phyloP scores from a whole-genome alignment of 805 yeast genomes.

The Yueomyces sinensis region DNA sequence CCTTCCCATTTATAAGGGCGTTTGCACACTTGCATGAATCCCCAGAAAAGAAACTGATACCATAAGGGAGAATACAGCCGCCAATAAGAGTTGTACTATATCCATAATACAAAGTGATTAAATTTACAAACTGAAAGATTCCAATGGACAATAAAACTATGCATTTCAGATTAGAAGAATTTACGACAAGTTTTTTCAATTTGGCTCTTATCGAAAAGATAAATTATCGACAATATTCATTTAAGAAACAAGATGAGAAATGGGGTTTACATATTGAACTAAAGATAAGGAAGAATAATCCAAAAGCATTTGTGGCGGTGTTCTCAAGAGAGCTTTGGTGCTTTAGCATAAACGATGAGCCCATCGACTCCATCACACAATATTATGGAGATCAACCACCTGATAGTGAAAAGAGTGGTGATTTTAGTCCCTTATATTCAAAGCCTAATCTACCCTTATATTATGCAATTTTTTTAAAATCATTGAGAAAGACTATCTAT shows the following conservation, averaged over 20 bases:
- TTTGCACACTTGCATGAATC: not conserved
- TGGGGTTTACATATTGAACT: conserved; percentile 31
- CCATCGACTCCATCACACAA: conserved; percentile 2
- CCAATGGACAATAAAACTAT: conserved; percentile 1
- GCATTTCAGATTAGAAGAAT: conserved; percentile 16
- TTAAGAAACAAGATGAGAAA: conserved; percentile 26
- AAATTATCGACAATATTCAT: conserved; percentile 22
- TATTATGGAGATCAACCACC: not conserved
- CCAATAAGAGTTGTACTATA: not conserved
- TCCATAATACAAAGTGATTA: not conserved
- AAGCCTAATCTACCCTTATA: conserved; percentile 27
- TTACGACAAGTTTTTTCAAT: conserved; percentile 19
- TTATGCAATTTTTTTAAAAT: conserved; percentile 36
- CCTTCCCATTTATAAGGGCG: not conserved
- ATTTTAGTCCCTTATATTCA: conserved; percentile 23
- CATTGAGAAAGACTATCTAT: conserved; percentile 32
- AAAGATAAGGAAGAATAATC: conserved; percentile 22
- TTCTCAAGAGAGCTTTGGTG: conserved; percentile 32
- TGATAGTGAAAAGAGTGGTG: conserved; percentile 16
- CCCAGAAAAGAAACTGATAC: not conserved
- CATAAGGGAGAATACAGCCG: not conserved
- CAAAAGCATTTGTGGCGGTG: conserved; percentile 26
- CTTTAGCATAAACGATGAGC: conserved; percentile 28
- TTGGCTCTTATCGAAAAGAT: conserved; percentile 18
- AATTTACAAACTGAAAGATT: not conserved